Percentiles rank a stretch among this genome's conserved stretches.
These are phyloP conservation scores for Trichophyton simii DNA, from an alignment of 2,329 filamentous ascomycete species.

Conservation along the genomic window DNA sequence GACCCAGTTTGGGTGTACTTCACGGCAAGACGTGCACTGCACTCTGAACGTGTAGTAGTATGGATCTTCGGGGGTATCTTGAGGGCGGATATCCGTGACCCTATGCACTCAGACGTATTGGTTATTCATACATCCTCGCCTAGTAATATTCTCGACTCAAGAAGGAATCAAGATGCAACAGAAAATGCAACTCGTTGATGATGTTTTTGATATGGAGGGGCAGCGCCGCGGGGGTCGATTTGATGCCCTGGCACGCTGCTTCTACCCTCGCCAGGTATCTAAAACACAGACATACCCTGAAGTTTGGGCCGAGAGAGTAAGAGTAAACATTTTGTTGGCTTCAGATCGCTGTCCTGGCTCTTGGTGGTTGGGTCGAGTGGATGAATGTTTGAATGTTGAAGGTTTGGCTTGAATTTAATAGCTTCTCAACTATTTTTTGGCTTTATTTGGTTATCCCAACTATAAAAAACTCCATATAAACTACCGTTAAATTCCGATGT, in stretches of 20 bases:
- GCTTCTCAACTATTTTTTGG: too few species aligned
- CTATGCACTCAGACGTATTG: conserved; percentile 37
- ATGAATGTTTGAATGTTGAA: conserved; percentile 5
- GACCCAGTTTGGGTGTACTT: conserved; percentile 76
- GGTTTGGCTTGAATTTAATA: background rate
- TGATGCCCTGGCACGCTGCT: background rate
- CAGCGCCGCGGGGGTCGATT: background rate
- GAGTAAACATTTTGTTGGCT: conserved; percentile 24
- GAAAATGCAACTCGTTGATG: background rate
- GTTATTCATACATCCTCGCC: background rate
- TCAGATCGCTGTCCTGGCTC: background rate
- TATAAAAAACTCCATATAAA: background rate
- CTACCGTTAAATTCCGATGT: too few species aligned
- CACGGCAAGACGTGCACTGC: conserved; percentile 93
- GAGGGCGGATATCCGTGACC: conserved; percentile 76
- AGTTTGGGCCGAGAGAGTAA: conserved; percentile 28
- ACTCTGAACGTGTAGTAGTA: conserved; percentile 99
- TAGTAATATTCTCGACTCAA: background rate
- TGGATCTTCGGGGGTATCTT: conserved; percentile 65
- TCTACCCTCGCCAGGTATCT: background rate
- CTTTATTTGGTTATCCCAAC: background rate
- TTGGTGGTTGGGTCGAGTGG: background rate
- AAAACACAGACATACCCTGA: conserved; percentile 19
- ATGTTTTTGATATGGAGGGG: background rate
- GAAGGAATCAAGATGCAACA: background rate